A percentile compares a stretch with the other conserved stretches of the same genome.
Evolutionary conservation across 768 basidiomycete species (phyloP).

Genomic region (Hericium erinaceus): DNA sequence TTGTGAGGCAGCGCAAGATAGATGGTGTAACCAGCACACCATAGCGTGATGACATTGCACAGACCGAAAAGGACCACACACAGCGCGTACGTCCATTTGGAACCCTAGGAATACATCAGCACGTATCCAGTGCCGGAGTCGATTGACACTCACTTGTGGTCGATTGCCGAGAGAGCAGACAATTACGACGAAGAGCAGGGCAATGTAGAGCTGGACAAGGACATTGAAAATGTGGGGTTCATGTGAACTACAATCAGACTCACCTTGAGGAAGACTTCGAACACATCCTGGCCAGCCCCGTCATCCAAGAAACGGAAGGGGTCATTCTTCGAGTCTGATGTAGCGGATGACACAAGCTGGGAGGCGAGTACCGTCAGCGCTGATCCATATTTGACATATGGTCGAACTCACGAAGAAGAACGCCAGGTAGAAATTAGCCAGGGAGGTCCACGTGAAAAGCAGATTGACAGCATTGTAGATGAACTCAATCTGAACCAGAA

Average conservation of each 20-base stretch:
- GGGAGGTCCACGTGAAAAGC: conserved; percentile 87
- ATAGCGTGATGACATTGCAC: conserved; percentile 70
- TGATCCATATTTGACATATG: conserved; percentile 16
- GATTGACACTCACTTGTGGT: conserved; percentile 39
- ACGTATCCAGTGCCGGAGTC: neutral
- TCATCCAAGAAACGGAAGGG: conserved; percentile 77
- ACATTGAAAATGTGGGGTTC: conserved; percentile 14
- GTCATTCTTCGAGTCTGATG: conserved; percentile 39
- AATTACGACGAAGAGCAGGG: conserved; percentile 68
- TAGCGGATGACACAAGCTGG: conserved; percentile 76
- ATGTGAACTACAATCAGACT: neutral
- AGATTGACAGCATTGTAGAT: conserved; percentile 87
- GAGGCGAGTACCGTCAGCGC: conserved; percentile 17
- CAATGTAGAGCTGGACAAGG: conserved; percentile 59
- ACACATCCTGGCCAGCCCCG: conserved; percentile 63
- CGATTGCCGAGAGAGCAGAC: conserved; percentile 90
- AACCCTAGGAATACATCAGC: conserved; percentile 43
- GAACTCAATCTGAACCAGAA: conserved; percentile 56
- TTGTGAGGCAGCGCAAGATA: conserved; percentile 76
- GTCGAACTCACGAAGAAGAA: conserved; percentile 75
- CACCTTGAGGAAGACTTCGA: conserved; percentile 67
- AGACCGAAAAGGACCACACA: conserved; percentile 74
- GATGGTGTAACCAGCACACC: conserved; percentile 88
- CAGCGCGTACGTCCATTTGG: conserved; percentile 74
- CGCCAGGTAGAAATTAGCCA: conserved; percentile 90